These are phyloP conservation scores for Coemansia interrupta DNA, from an alignment of 192 early-diverging fungal genomes.

Conservation along the genomic window DNA sequence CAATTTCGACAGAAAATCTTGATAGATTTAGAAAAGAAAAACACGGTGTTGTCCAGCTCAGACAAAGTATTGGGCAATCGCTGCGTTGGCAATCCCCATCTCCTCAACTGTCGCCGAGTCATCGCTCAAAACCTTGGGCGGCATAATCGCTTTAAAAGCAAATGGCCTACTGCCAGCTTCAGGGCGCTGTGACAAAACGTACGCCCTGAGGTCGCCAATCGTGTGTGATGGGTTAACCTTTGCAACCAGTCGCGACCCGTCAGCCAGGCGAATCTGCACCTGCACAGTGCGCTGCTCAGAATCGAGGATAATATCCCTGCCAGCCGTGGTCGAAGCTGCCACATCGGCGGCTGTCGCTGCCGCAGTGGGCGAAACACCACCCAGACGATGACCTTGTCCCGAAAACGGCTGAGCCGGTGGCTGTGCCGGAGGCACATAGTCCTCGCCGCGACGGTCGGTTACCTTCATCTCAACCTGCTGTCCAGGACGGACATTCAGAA, in stretches of 20 bases:
- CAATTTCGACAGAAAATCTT: too few relatives aligned
- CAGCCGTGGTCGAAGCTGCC: slow-evolving; percentile 24
- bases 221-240: slow-evolving; percentile 89
- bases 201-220: slow-evolving; percentile 75
- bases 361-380: slow-evolving; percentile 53
- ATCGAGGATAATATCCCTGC: slow-evolving; percentile 61
- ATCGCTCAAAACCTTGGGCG: slow-evolving; percentile 74
- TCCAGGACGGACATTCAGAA: slow-evolving; percentile 82
- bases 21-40: not conserved
- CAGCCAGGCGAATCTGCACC: slow-evolving; percentile 87
- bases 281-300: slow-evolving; percentile 71
- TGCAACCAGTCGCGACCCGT: slow-evolving; percentile 86
- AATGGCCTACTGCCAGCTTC: slow-evolving; percentile 62
- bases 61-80: slow-evolving; percentile 68
- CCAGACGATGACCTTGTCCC: slow-evolving; percentile 77
- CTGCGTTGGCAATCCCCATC: slow-evolving; percentile 82
- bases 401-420: slow-evolving; percentile 65
- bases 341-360: slow-evolving; percentile 27
- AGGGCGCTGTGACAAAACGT: slow-evolving; percentile 67
- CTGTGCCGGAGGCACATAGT: slow-evolving; percentile 76
- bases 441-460: slow-evolving; percentile 74
- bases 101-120: slow-evolving; percentile 68
- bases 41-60: slow-evolving; percentile 8
- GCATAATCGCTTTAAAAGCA: slow-evolving; percentile 82
- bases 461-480: slow-evolving; percentile 91